Conservation (phyloP, 768 basidiomycete genomes). For the Rhodotorula graminis region DNA sequence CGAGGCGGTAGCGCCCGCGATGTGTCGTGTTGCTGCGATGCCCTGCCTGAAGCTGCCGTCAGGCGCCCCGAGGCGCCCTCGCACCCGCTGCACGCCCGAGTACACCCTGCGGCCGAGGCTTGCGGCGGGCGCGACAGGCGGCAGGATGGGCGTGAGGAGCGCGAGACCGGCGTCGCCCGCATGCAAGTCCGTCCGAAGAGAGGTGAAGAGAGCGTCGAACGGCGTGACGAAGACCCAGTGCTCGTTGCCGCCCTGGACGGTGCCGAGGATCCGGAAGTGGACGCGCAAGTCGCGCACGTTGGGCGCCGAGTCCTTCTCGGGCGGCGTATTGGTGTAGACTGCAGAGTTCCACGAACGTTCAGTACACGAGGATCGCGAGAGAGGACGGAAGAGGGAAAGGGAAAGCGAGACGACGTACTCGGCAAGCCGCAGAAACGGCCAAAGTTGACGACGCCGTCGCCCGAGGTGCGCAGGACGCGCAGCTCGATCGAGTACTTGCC, state of each 20-base stretch:
- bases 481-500: neutral
- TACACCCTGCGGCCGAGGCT: neutral
- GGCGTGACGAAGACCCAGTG: neutral
- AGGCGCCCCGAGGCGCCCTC: neutral
- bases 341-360: neutral
- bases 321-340: neutral
- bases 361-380: too few relatives aligned
- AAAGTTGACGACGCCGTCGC: neutral
- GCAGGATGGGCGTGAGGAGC: neutral
- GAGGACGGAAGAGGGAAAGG: too few relatives aligned
- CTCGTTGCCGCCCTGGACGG: neutral
- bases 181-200: neutral
- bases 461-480: neutral
- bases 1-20: too few relatives aligned
- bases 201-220: neutral
- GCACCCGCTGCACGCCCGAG: too few relatives aligned
- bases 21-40: too few relatives aligned
- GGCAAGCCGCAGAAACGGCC: neutral
- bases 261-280: neutral
- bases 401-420: neutral
- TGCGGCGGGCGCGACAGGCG: neutral
- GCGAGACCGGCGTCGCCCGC: too few relatives aligned
- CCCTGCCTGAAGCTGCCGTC: too few relatives aligned
- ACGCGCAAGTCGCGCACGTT: neutral
- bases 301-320: too few relatives aligned